A percentile compares a stretch with the other conserved stretches of the same genome.
phyloP scores from a whole-genome alignment of 495 filamentous ascomycete genomes.

The Daldinia decipiens region DNA sequence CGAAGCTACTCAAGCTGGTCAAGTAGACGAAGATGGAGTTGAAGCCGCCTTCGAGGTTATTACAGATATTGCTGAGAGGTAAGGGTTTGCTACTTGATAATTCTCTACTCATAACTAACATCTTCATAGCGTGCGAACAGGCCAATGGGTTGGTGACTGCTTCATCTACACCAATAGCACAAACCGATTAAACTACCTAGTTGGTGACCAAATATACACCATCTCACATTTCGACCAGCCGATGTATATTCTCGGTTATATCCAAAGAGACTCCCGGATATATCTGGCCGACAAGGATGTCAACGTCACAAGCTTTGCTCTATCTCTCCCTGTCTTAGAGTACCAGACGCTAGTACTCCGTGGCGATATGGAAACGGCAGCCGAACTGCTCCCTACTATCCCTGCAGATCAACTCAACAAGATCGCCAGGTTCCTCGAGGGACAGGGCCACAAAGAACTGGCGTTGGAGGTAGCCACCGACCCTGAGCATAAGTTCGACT shows the following conservation, averaged over 20 bases:
- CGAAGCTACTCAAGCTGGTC: conserved; percentile 79
- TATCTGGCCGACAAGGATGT: conserved; percentile 97
- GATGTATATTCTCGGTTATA: conserved; percentile 94
- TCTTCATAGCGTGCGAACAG: conserved; percentile 78
- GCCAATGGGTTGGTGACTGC: conserved; percentile 97
- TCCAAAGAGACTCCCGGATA: conserved; percentile 90
- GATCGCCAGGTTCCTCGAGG: conserved; percentile 97
- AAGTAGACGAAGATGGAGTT: conserved; percentile 93
- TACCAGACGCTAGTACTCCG: conserved; percentile 97
- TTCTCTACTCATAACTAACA: conserved; percentile 38
- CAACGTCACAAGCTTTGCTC: conserved; percentile 84
- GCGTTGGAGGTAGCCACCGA: conserved; percentile 97
- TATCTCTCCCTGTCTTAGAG: conserved; percentile 94
- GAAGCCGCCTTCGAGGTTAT: conserved; percentile 97
- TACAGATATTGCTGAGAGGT: conserved; percentile 92
- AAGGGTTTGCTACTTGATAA: conserved; percentile 30
- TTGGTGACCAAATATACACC: conserved; percentile 98
- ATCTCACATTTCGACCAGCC: conserved; percentile 95
- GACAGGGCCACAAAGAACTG: conserved; percentile 94
- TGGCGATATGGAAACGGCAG: conserved; percentile 91
- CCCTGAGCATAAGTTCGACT: conserved; percentile 94
- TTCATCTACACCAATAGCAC: conserved; percentile 98
- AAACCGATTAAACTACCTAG: conserved; percentile 97
- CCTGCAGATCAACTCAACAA: conserved; percentile 94
- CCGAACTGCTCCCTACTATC: conserved; percentile 82